Base-by-base conservation (phyloP, 176 grass and related monocot species). In the Ensete glaucum region DNA sequence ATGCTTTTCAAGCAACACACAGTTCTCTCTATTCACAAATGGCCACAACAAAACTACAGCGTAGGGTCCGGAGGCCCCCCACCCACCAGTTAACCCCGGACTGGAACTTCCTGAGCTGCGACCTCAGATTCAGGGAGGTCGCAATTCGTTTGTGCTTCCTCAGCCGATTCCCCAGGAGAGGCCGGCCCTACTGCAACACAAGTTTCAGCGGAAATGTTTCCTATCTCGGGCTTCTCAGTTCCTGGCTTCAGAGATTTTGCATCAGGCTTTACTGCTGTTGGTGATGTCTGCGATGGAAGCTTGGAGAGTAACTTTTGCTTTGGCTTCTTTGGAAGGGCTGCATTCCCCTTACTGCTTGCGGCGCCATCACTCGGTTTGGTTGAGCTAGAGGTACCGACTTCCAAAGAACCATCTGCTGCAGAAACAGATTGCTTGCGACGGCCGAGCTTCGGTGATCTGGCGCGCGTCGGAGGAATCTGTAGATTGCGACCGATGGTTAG, bases 401-500 rank as follows among this genome's bases (percentile, higher is more conserved):
- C 85, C 43, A 27, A 77, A 78, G 82, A 72, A 64, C 73, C 81
- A 71, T 83, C 92, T 81, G 68, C 20, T 2, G 64, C 73, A 80
- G 88, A 79, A 80, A 3, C 79, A n/a, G 73, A 75, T 65, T 81
- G 73, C 81, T 96, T 96, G 87, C 85, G 66, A 9, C 92, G 82
- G 11, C 92, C 92, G 29, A 96, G 92, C 82, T 92, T 96, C 24
- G 92, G 92, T 69, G 92, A 96, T 68, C 85, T 87, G 57, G 92
- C 82, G 9, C 92, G 92, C n/a, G 92, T 96, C 77, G 92, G 89
- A 72, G 92, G 89, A 73, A 96, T 89, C 92, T 96, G 82, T 85
- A 81, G 50, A 19, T 11, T 56, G 27, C 2, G 12, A 56, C 54
- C 9, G 54, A 56, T 11, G 15, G 14, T 57, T 57, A 57, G 54